A percentile compares a stretch with the other conserved stretches of the same genome.
phyloP scores from a whole-genome alignment of 139 green algal species.

The Picochlorum sp. region DNA sequence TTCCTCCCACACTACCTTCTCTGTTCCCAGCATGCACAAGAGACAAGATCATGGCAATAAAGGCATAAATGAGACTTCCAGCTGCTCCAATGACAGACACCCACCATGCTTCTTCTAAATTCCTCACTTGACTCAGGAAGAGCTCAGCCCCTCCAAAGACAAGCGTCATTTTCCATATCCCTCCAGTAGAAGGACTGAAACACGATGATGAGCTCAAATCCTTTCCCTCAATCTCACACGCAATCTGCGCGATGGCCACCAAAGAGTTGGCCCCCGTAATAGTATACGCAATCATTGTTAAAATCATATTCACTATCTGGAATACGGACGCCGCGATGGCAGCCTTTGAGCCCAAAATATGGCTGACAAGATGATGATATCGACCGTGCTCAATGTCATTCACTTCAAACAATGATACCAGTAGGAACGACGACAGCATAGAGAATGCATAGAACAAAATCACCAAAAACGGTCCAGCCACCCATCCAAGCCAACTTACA shows the following conservation, averaged over 20 bases:
- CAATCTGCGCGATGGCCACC: conserved; percentile 7
- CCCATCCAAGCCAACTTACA: conserved; percentile 23
- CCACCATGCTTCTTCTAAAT: conserved; percentile 19
- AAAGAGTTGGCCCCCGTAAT: conserved; percentile 10
- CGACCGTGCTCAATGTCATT: conserved; percentile 7
- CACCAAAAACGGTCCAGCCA: conserved; percentile 21
- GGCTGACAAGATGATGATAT: conserved; percentile 14
- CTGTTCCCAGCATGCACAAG: background rate
- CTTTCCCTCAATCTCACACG: background rate
- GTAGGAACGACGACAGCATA: background rate
- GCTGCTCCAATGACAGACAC: conserved; percentile 7
- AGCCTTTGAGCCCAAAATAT: conserved; percentile 10
- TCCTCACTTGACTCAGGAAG: conserved; percentile 31
- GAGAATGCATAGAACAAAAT: conserved; percentile 17
- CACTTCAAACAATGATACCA: conserved; percentile 3
- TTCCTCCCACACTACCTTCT: conserved; percentile 13
- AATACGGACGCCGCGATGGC: background rate
- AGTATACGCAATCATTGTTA: conserved; percentile 17
- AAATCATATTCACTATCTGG: conserved; percentile 16
- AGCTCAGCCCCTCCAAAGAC: conserved; percentile 36
- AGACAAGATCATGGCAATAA: conserved; percentile 31
- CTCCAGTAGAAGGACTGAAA: background rate
- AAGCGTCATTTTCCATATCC: conserved; percentile 31
- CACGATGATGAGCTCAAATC: background rate
- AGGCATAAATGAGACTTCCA: conserved; percentile 38